Conservation (phyloP, 768 basidiomycete species). For the Pisolithus orientalis region DNA sequence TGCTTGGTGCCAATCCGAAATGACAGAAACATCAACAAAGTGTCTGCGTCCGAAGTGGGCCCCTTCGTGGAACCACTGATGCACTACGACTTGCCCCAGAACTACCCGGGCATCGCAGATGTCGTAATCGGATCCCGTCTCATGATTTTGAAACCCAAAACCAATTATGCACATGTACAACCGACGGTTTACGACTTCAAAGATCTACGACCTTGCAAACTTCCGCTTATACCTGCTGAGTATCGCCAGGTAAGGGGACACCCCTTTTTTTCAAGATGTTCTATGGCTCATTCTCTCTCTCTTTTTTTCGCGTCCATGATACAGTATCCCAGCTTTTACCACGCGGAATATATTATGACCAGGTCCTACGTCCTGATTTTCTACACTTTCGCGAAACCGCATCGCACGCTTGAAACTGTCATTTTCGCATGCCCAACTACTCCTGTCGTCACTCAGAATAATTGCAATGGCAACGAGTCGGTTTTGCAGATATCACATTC, state of each 20-base stretch:
- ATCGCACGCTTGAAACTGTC: neutral
- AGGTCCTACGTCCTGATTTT: slow-evolving; percentile 1
- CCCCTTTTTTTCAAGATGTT: neutral
- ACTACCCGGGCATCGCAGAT: neutral
- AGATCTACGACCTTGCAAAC: neutral
- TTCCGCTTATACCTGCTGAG: neutral
- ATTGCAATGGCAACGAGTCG: neutral
- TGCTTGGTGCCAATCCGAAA: neutral
- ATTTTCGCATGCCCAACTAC: slow-evolving; percentile 1
- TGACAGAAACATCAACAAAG: neutral
- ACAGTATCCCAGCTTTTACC: neutral
- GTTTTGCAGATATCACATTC: neutral
- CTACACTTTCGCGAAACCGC: neutral
- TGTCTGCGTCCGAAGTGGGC: neutral
- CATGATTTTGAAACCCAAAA: slow-evolving; percentile 1
- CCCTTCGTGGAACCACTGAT: slow-evolving; percentile 1
- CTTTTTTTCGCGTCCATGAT: too few species aligned
- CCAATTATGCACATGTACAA: neutral
- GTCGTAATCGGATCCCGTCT: slow-evolving; percentile 3
- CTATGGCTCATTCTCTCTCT: neutral
- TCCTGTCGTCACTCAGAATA: neutral
- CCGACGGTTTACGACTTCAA: slow-evolving; percentile 5
- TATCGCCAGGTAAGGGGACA: neutral
- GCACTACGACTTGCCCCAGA: neutral
- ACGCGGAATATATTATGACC: slow-evolving; percentile 1